These are phyloP conservation scores for Stephania cephalantha DNA, from an alignment of 164 flowering plant genomes.

Conservation along the genomic window DNA sequence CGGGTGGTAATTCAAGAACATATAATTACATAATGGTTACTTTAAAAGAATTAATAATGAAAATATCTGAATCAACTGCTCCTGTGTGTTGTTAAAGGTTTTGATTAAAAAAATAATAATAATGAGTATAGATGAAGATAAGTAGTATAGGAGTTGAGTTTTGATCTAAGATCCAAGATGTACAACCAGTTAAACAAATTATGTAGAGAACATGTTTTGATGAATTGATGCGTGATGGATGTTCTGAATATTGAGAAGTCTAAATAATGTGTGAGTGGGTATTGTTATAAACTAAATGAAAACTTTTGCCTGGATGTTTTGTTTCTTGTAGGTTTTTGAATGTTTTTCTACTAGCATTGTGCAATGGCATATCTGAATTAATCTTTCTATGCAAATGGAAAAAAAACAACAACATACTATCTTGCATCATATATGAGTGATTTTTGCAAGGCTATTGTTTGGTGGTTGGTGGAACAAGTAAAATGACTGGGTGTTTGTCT, in stretches of 20 bases:
- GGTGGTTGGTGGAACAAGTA: neutral
- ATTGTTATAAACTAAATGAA: neutral
- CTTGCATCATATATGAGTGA: neutral
- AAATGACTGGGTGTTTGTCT: neutral
- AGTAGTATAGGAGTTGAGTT: neutral
- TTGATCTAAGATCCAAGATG: neutral
- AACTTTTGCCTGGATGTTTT: neutral
- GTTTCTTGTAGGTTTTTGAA: too few relatives aligned
- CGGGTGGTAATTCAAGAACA: too few relatives aligned
- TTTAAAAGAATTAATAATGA: neutral
- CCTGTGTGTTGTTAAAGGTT: neutral
- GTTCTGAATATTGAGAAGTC: neutral
- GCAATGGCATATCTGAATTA: neutral
- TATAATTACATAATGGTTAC: too few relatives aligned
- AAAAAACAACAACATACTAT: neutral
- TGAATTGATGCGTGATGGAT: neutral
- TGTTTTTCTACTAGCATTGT: neutral
- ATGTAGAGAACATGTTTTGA: neutral
- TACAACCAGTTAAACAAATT: neutral
- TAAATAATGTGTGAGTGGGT: neutral
- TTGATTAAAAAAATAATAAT: too few relatives aligned
- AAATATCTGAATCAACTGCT: neutral
- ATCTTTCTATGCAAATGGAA: neutral
- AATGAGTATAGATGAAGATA: neutral
- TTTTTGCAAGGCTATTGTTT: neutral